Evolutionary conservation across 2,329 filamentous ascomycete species (phyloP), one percentile per base, ranked within the genome.

Genomic region (Daldinia eschscholtzii): DNA sequence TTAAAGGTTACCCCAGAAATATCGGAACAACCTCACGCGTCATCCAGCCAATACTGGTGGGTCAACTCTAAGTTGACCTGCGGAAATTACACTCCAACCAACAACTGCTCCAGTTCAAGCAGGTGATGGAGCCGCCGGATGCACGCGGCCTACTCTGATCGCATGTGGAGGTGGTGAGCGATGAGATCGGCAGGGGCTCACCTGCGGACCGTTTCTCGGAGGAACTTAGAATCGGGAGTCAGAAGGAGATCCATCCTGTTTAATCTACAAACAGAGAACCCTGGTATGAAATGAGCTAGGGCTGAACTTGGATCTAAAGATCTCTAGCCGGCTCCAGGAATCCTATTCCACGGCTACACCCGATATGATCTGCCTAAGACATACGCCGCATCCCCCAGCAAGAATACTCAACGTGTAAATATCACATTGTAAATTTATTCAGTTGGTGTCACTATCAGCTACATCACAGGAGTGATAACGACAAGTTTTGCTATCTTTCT

Each of bases 91-190:
- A 46, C 52, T 46, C 44, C 59, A 58, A 48, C 57, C 37, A 61
- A 57, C 37, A 30, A 39, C 39, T 53, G 52, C 28, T 46, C 70
- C 70, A 65, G 60, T 72, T 72, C 46, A 53, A 72, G 72, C 74
- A 75, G 73, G 72, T 76, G 74, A 75, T 70, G 61, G 48, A 58
- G 58, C 42, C 57, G 20, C 57, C 46, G 64, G 48, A 59, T 52
- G 64, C 64, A 67, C 64, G 70, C 59, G 64, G 58, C 52, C 53
- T 65, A 55, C 30, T 23, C 55, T 50, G 23, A 52, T 60, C 46
- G 52, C 67, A 65, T 61, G 42, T 60, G 52, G 30, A 55, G 56
- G 30, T 61, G 13, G 41, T 65, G 30, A 13, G 48, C 56, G 50
- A 65, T 26, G 56, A 65, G 65, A 68, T 69, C 59, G 58, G 37